phyloP scores from a whole-genome alignment of 176 grass and related monocot genomes.

The Neostapfia colusana region DNA sequence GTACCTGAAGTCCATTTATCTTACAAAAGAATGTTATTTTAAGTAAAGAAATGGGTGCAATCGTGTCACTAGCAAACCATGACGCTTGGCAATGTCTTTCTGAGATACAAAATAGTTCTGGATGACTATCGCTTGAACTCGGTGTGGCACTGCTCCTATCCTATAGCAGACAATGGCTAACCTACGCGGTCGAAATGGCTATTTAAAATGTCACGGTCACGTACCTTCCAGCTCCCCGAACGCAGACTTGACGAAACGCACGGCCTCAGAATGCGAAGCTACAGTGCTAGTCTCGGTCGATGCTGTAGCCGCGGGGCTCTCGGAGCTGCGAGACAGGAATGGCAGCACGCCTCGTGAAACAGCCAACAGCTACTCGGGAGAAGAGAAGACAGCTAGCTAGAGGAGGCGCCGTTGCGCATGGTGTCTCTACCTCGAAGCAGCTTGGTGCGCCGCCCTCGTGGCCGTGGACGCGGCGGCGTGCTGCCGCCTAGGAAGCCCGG shows the following conservation, averaged over 20 bases:
- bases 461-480: not conserved
- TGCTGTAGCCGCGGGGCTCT: not conserved
- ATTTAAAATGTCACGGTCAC: not conserved
- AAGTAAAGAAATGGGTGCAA: not conserved
- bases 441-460: slow-evolving; percentile 28
- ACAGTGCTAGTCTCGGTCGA: slow-evolving; percentile 3
- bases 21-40: not conserved
- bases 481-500: not conserved
- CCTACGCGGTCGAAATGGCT: not conserved
- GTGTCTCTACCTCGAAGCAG: slow-evolving; percentile 32
- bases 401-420: not conserved
- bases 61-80: not conserved
- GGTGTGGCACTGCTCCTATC: no score
- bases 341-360: not conserved
- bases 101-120: not conserved
- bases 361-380: not conserved
- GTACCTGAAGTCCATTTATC: slow-evolving; percentile 18
- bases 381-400: not conserved
- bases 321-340: slow-evolving; percentile 32
- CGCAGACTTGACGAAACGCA: slow-evolving; percentile 54
- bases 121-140: not conserved
- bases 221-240: slow-evolving; percentile 50
- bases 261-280: slow-evolving; percentile 33
- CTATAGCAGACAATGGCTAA: no score
- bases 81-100: no score